Evolutionary conservation across 805 yeast species (phyloP), one percentile per base, ranked within the genome.

Genomic region (Yarrowia osloensis): DNA sequence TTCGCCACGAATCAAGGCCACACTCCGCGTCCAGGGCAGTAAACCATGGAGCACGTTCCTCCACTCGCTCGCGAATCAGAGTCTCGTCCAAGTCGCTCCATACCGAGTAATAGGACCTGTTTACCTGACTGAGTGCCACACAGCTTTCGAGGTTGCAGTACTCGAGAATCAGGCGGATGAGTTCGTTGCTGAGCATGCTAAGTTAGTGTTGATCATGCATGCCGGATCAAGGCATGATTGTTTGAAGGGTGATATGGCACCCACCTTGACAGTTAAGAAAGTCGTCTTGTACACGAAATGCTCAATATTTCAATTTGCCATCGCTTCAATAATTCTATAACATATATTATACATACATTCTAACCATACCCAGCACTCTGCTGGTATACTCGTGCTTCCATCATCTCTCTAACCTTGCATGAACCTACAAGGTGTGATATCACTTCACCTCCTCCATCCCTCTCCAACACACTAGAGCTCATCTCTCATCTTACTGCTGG

Each of bases 291-390:
- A n/a, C n/a, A n/a, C n/a, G n/a, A n/a, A n/a, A n/a, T n/a, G 31
- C 8, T 6, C 31, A 8, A 28, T 6, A 28, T 3, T 37, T 3
- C 42, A 37, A n/a, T 37, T 13, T n/a, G 8, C 17, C 9, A 40
- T n/a, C 15, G 8, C 47, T 22, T 12, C 26, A 44, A 24, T 24
- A 26, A 46, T 46, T 57, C 65, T 42, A 59, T 42, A 33, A 40
- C 52, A 59, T 59, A 57, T 37, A 21, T 13, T 59, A n/a, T n/a
- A 59, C 29, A 59, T 22, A 59, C 24, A 33, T 47, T 47, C 54
- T 47, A n/a, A 47, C 50, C 50, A 24, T 17, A 15, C 19, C 29
- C 50, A 44, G 50, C 50, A 22, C 31, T 49, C 37, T 19, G 12
- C 37, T 5, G 37, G 3, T 12, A 17, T 40, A 46, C 29, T 26